Conservation (phyloP, 345 rosid species). For the Reutealis trisperma region DNA sequence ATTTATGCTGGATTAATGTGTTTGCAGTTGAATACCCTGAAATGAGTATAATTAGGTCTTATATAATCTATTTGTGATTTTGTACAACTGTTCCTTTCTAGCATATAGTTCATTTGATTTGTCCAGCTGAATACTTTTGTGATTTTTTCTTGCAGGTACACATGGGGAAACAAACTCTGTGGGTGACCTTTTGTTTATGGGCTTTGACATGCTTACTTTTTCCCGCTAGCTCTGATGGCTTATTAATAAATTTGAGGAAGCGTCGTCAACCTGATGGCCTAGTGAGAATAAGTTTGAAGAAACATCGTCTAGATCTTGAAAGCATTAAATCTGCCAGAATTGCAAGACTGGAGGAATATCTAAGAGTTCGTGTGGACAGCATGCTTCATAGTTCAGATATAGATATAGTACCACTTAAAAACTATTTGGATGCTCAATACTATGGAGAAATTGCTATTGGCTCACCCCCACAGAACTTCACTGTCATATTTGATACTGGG, state of each 20-base stretch:
- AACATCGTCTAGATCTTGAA: conserved; percentile 48
- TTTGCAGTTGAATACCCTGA: background rate
- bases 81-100: background rate
- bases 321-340: conserved; percentile 44
- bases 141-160: conserved; percentile 26
- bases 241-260: conserved; percentile 65
- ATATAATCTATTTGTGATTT: background rate
- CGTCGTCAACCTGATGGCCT: conserved; percentile 44
- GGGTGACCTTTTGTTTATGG: conserved; percentile 43
- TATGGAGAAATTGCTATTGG: conserved; percentile 76
- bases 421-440: conserved; percentile 74
- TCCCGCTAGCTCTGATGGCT: conserved; percentile 49
- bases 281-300: conserved; percentile 62
- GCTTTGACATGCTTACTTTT: conserved; percentile 42
- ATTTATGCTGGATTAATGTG: background rate
- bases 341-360: conserved; percentile 29
- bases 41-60: background rate
- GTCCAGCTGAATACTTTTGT: background rate
- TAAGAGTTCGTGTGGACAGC: conserved; percentile 13
- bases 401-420: conserved; percentile 58
- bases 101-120: too few species aligned
- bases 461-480: conserved; percentile 69
- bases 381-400: conserved; percentile 25
- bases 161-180: conserved; percentile 39
- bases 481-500: conserved; percentile 80